These are phyloP conservation scores for Diaporthe amygdali DNA, from an alignment of 2,329 filamentous ascomycete genomes.

Conservation along the genomic window DNA sequence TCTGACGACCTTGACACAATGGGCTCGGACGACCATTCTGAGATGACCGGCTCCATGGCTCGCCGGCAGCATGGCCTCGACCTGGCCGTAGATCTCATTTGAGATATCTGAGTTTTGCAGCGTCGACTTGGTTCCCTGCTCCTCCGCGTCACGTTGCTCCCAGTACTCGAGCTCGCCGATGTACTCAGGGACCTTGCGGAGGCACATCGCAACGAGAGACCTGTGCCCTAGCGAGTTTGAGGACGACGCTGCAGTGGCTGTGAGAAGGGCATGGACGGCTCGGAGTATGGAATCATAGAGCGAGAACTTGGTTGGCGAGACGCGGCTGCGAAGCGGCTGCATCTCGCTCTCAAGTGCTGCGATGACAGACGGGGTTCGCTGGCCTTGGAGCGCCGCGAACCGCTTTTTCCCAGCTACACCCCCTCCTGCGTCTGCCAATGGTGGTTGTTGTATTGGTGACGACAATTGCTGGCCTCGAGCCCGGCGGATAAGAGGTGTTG, in stretches of 20 bases:
- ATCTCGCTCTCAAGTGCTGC: conserved; percentile 40
- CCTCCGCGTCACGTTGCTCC: conserved; percentile 43
- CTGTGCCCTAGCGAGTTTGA: conserved; percentile 28
- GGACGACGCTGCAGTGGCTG: conserved; percentile 38
- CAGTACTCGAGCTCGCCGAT: conserved; percentile 50
- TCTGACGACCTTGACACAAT: conserved; percentile 49
- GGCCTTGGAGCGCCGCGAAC: conserved; percentile 25
- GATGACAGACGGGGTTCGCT: not conserved
- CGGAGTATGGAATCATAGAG: conserved; percentile 52
- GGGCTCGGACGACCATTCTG: conserved; percentile 49
- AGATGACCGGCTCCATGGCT: conserved; percentile 52
- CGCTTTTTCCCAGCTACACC: not conserved
- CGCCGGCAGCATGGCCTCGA: conserved; percentile 49
- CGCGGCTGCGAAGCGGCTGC: conserved; percentile 36
- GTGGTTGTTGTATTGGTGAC: conserved; percentile 30
- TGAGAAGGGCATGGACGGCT: conserved; percentile 49
- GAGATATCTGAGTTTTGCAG: conserved; percentile 45
- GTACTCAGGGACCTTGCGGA: conserved; percentile 53
- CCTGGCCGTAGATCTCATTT: conserved; percentile 51
- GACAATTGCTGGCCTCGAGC: conserved; percentile 35
- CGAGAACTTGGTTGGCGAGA: conserved; percentile 35
- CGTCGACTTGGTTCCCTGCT: conserved; percentile 41
- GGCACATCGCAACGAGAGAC: conserved; percentile 54
- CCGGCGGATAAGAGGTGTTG: conserved; percentile 39
- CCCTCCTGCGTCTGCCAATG: not conserved